Evolutionary conservation across 1,284 basidiomycete species (phyloP).

Genomic region (Afroboletus lepidellus): DNA sequence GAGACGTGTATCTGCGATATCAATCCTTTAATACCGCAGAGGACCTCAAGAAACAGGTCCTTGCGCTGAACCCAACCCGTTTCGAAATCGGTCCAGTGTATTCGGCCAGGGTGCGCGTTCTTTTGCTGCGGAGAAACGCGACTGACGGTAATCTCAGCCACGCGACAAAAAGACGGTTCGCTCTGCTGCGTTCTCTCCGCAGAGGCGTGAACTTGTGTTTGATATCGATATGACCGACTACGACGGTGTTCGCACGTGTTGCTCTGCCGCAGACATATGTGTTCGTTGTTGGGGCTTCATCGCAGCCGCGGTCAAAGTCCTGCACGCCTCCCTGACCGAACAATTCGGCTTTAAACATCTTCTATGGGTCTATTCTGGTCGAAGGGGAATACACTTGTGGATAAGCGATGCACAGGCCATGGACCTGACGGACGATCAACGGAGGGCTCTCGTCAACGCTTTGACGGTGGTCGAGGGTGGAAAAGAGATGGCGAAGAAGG

Average conservation of each 20-base stretch:
- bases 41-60: conserved; percentile 91
- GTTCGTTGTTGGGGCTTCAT: conserved; percentile 95
- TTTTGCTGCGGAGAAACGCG: conserved; percentile 1
- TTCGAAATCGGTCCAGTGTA: conserved; percentile 98
- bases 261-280: conserved; percentile 90
- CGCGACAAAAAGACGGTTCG: conserved; percentile 88
- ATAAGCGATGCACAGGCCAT: conserved; percentile 90
- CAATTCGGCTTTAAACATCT: conserved; percentile 84
- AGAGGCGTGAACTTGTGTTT: conserved; percentile 92
- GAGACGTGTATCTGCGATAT: conserved; percentile 94
- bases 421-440: conserved; percentile 88
- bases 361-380: conserved; percentile 98
- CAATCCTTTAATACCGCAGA: conserved; percentile 85
- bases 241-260: conserved; percentile 94
- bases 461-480: conserved; percentile 86
- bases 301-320: conserved; percentile 85
- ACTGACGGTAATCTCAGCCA: conserved; percentile 52
- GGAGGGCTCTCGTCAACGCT: conserved; percentile 84
- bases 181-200: conserved; percentile 72
- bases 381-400: conserved; percentile 98
- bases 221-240: conserved; percentile 99
- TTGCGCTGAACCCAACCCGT: conserved; percentile 80
- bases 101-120: conserved; percentile 64
- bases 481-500: conserved; percentile 82
- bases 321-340: conserved; percentile 78